Conservation (phyloP, 2,329 filamentous ascomycete species). For the Fusarium sp. region DNA sequence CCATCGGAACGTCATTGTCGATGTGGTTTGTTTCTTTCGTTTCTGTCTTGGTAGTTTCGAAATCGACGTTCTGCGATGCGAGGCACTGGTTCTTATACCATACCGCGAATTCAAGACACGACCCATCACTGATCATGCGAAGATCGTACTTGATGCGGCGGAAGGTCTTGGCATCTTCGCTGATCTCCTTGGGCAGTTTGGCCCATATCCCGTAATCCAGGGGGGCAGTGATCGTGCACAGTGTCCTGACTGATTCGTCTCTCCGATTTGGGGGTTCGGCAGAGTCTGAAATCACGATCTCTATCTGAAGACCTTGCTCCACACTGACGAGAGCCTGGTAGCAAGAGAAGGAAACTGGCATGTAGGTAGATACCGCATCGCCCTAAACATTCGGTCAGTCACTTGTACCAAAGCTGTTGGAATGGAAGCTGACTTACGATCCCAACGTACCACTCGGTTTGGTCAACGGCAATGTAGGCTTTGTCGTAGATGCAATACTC, state of each 20-base stretch:
- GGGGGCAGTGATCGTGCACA: slow-evolving; percentile 36
- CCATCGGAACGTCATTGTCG: background rate
- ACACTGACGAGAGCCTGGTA: slow-evolving; percentile 15
- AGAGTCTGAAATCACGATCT: slow-evolving; percentile 25
- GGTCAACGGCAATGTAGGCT: slow-evolving; percentile 38
- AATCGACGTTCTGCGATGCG: slow-evolving; percentile 35
- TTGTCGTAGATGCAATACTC: slow-evolving; percentile 23
- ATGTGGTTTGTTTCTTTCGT: background rate
- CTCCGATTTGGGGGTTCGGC: slow-evolving; percentile 12
- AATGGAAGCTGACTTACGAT: slow-evolving; percentile 21
- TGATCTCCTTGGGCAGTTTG: slow-evolving; percentile 32
- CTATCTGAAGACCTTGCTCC: slow-evolving; percentile 4
- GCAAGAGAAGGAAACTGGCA: slow-evolving; percentile 13
- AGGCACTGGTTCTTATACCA: slow-evolving; percentile 36
- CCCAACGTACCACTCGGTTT: slow-evolving; percentile 49
- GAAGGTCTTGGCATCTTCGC: slow-evolving; percentile 19
- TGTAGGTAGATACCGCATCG: slow-evolving; percentile 24
- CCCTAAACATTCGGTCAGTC: slow-evolving; percentile 12
- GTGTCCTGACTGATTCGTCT: slow-evolving; percentile 20
- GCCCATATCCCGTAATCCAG: slow-evolving; percentile 21
- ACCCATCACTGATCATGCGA: slow-evolving; percentile 42
- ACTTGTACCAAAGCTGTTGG: background rate
- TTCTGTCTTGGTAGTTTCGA: slow-evolving; percentile 32
- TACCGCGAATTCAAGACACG: slow-evolving; percentile 43
- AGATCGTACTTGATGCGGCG: slow-evolving; percentile 37